These are phyloP conservation scores for Euptelea pleiosperma DNA, from an alignment of 164 flowering plant species.

Conservation along the genomic window DNA sequence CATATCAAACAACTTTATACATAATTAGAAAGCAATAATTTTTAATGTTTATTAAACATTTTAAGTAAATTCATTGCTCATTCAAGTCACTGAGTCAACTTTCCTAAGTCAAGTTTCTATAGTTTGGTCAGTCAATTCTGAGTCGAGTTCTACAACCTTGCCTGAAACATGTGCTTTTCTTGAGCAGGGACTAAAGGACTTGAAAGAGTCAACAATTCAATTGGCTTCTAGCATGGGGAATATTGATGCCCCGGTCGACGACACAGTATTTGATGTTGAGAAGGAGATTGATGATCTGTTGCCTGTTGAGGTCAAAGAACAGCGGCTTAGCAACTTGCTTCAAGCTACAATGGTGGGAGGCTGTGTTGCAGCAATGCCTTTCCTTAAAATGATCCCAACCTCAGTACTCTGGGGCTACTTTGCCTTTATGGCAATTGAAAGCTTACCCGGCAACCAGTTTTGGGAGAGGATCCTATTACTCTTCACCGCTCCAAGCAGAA, in stretches of 20 bases:
- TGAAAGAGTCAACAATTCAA: conserved; percentile 88
- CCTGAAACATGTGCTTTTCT: background rate
- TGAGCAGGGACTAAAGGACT: conserved; percentile 71
- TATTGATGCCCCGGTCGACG: conserved; percentile 89
- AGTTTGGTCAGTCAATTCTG: background rate
- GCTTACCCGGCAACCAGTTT: conserved; percentile 97
- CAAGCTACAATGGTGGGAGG: conserved; percentile 91
- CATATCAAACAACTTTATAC: background rate
- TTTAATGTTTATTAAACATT: no score
- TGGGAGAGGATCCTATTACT: conserved; percentile 93
- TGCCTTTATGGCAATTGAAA: conserved; percentile 99
- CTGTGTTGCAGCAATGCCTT: conserved; percentile 98
- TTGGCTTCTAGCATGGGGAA: conserved; percentile 82
- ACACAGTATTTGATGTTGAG: conserved; percentile 89
- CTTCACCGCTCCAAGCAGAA: conserved; percentile 94
- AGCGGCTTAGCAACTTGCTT: conserved; percentile 87
- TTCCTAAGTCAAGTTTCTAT: background rate
- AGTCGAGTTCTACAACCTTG: no score
- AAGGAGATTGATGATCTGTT: conserved; percentile 94
- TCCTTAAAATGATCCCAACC: conserved; percentile 91
- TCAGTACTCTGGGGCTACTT: conserved; percentile 99
- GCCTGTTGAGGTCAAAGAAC: conserved; percentile 98
- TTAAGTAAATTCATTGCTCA: no score
- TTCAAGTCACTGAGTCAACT: no score
- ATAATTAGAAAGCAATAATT: no score